phyloP scores from a whole-genome alignment of 768 basidiomycete species.

The Boletus subcaerulescens region DNA sequence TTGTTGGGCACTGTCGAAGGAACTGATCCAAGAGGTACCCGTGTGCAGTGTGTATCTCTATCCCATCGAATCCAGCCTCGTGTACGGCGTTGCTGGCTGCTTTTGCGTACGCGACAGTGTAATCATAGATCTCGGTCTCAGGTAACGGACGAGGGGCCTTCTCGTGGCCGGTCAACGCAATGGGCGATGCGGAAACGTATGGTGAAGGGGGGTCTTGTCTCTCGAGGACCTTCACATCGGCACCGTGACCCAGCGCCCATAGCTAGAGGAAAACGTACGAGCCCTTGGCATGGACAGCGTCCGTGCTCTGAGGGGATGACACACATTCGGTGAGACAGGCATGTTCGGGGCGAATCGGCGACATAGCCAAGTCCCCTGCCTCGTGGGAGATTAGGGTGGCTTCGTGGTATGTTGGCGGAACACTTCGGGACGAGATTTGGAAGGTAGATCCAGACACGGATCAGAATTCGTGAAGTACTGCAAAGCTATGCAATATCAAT shows the following conservation, averaged over 20 bases:
- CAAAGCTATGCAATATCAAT: too few relatives aligned
- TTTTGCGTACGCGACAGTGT: constrained; percentile 23
- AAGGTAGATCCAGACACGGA: too few relatives aligned
- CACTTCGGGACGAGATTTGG: too few relatives aligned
- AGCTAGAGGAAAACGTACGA: background rate
- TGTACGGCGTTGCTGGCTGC: constrained; percentile 25
- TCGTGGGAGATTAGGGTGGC: too few relatives aligned
- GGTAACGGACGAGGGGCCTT: constrained; percentile 16
- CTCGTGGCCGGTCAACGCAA: constrained; percentile 17
- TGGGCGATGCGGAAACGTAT: constrained; percentile 34
- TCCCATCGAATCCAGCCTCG: constrained; percentile 43
- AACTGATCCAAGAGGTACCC: constrained; percentile 29
- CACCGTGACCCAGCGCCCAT: constrained; percentile 57
- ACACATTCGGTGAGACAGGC: too few relatives aligned
- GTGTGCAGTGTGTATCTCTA: constrained; percentile 43
- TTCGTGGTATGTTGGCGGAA: too few relatives aligned
- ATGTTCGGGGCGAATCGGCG: background rate
- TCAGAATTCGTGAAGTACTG: too few relatives aligned
- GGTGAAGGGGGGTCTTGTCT: constrained; percentile 28
- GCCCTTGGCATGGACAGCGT: constrained; percentile 25
- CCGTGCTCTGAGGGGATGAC: too few relatives aligned
- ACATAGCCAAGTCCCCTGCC: constrained; percentile 25
- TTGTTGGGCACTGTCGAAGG: background rate
- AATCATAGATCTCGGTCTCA: constrained; percentile 30
- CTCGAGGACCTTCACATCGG: constrained; percentile 31